Base-by-base conservation (phyloP, 2,329 filamentous ascomycete genomes). In the Xylaria sp. region DNA sequence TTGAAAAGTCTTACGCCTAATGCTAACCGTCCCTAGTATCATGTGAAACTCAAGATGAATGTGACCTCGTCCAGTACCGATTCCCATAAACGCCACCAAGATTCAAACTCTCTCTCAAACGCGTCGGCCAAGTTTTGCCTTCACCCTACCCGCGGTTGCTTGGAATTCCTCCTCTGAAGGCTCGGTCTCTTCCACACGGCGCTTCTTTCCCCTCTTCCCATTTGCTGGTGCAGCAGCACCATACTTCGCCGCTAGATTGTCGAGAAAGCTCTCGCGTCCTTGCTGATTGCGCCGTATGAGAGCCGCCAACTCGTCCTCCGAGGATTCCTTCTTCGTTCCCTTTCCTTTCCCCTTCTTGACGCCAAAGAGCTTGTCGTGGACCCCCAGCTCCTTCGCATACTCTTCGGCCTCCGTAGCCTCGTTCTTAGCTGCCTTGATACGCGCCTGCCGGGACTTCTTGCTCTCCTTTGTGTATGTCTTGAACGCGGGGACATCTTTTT, bases 201-300 rank as follows among this genome's bases (percentile, higher is more conserved):
- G 81, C 76, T 87, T 88, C 76, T 83, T 84, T 12, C 83, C 83
- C 75, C 86, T 89, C 79, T 84, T 84, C 0, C 77, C 72, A 68
- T 83, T 39, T 23, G 55, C 82, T 60, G 76, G 74, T 58, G 75
- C 75, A 15, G 83, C 76, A 15, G 83, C 81, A 32, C 84, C 82
- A 78, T 97, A 97, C 81, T 95, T 97, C 57, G 90, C 91, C 66
- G 93, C 93, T 58, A 97, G 80, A 58, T 87, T 83, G 69, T 92
- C 91, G 28, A 97, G 81, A 77, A 97, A 93, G 43, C 82, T 83
- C 32, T 81, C 80, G 36, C 91, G 84, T 48, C 86, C 85, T 72
- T 90, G 84, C 78, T 96, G 91, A 55, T 91, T 87, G 75, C 87
- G 85, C 76, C 87, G 86, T 69, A 97, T 97, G 75, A 97, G 78